phyloP scores from a whole-genome alignment of 2,329 filamentous ascomycete species.

The Fusarium stilboides region DNA sequence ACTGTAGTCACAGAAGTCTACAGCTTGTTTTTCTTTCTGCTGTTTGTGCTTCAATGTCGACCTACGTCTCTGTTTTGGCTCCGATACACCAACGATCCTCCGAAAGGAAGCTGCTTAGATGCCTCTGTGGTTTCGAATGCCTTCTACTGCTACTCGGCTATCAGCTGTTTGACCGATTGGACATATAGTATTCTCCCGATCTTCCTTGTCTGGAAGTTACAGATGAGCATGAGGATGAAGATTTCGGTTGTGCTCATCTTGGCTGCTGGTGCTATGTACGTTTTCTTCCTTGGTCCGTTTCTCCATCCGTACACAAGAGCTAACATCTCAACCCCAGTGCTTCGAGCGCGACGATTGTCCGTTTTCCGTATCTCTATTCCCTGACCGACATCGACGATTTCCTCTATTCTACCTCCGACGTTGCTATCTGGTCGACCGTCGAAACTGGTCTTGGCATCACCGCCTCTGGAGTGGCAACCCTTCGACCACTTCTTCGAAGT shows the following conservation, averaged over 20 bases:
- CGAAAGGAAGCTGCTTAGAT: conserved; percentile 5
- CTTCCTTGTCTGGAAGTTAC: conserved; percentile 59
- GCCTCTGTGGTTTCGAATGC: conserved; percentile 3
- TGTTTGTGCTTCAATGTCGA: conserved; percentile 59
- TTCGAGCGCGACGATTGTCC: conserved; percentile 61
- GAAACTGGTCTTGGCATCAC: conserved; percentile 61
- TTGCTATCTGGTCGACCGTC: conserved; percentile 63
- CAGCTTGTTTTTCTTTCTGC: conserved; percentile 56
- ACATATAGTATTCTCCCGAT: conserved; percentile 58
- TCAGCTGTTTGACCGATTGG: conserved; percentile 59
- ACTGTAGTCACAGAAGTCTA: conserved; percentile 52
- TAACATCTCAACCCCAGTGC: conserved; percentile 13
- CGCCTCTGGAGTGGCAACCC: conserved; percentile 58
- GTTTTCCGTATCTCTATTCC: conserved; percentile 59
- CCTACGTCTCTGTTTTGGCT: conserved; percentile 59
- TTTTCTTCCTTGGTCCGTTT: rapidly evolving
- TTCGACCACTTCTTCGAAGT: conserved; percentile 38
- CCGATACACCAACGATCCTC: conserved; percentile 41
- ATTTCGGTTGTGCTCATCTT: conserved; percentile 53
- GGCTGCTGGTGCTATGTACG: conserved; percentile 31
- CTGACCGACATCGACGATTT: conserved; percentile 58
- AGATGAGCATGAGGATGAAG: conserved; percentile 58
- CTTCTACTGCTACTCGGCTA: conserved; percentile 54
- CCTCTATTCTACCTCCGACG: conserved; percentile 60
- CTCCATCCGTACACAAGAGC: not conserved